A percentile compares a stretch with the other conserved stretches of the same genome.
Evolutionary conservation across 2,329 filamentous ascomycete genomes (phyloP).

Genomic region (Colletotrichum truncatum): DNA sequence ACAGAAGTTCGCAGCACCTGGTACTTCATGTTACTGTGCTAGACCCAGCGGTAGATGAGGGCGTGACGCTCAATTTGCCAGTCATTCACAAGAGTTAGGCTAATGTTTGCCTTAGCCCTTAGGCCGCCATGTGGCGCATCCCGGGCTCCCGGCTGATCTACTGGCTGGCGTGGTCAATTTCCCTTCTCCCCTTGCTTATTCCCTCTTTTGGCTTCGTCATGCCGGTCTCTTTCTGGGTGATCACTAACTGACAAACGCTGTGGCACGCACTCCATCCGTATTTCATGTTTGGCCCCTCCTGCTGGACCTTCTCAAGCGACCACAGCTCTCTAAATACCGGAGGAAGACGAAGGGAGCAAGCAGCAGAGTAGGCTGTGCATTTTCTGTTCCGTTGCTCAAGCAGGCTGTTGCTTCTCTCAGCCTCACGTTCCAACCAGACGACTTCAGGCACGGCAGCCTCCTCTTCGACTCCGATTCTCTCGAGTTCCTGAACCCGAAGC

Average conservation of each 20-base stretch:
- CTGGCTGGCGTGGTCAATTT: constrained; percentile 21
- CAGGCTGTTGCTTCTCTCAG: too few relatives aligned
- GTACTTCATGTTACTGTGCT: too few relatives aligned
- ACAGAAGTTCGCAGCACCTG: too few relatives aligned
- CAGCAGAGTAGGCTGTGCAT: too few relatives aligned
- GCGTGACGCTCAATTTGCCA: neutral
- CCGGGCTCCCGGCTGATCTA: constrained; percentile 16
- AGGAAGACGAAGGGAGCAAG: too few relatives aligned
- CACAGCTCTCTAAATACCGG: too few relatives aligned
- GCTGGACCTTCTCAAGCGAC: too few relatives aligned
- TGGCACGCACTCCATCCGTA: neutral
- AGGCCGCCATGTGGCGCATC: constrained; percentile 11
- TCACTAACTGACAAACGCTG: neutral
- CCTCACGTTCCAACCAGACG: too few relatives aligned
- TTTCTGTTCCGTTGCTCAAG: too few relatives aligned
- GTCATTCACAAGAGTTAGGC: neutral
- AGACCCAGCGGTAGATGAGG: neutral
- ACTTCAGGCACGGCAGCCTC: too few relatives aligned
- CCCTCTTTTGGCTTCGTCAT: constrained; percentile 2
- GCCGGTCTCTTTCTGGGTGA: neutral
- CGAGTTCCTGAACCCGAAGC: neutral
- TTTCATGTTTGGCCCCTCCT: neutral
- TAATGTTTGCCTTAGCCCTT: constrained; percentile 1
- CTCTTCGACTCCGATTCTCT: neutral
- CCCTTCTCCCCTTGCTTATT: constrained; percentile 9